Conservation (phyloP, 495 filamentous ascomycete genomes). For the Glarea lozoyensis region DNA sequence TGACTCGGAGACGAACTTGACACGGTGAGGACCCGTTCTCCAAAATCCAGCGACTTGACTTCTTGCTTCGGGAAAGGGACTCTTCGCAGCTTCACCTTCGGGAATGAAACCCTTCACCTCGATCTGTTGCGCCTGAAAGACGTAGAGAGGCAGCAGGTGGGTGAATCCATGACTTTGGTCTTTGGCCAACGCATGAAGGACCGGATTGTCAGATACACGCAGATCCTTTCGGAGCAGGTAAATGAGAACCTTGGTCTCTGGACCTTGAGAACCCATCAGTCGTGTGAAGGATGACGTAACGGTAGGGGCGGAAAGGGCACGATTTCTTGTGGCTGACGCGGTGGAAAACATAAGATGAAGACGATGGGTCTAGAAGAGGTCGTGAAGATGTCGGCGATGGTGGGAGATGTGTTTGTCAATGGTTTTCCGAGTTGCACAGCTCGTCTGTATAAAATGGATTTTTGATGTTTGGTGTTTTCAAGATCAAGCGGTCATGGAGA, state of each 20-base stretch:
- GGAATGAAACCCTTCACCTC: slow-evolving; percentile 61
- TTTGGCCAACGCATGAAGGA: slow-evolving; percentile 45
- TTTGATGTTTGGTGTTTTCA: too few relatives aligned
- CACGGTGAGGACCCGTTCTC: slow-evolving; percentile 59
- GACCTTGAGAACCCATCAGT: too few relatives aligned
- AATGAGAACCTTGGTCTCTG: slow-evolving; percentile 44
- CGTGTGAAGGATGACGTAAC: too few relatives aligned
- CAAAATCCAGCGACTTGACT: slow-evolving; percentile 49
- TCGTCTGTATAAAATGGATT: too few relatives aligned
- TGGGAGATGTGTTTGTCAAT: too few relatives aligned
- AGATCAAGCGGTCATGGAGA: too few relatives aligned
- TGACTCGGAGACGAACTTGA: slow-evolving; percentile 56
- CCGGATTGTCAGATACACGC: slow-evolving; percentile 58
- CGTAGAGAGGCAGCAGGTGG: slow-evolving; percentile 57
- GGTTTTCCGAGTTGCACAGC: too few relatives aligned
- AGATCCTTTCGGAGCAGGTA: slow-evolving; percentile 59
- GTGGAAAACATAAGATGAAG: too few relatives aligned
- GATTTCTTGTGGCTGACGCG: too few relatives aligned
- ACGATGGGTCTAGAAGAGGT: too few relatives aligned
- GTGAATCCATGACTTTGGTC: slow-evolving; percentile 43
- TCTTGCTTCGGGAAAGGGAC: slow-evolving; percentile 51
- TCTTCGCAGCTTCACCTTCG: slow-evolving; percentile 20
- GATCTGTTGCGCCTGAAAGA: slow-evolving; percentile 55
- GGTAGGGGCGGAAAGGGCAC: too few relatives aligned
- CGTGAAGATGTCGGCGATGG: too few relatives aligned